Evolutionary conservation across 345 rosid genomes (phyloP), one percentile per base, ranked within the genome.

Genomic region (Pistacia atlantica): DNA sequence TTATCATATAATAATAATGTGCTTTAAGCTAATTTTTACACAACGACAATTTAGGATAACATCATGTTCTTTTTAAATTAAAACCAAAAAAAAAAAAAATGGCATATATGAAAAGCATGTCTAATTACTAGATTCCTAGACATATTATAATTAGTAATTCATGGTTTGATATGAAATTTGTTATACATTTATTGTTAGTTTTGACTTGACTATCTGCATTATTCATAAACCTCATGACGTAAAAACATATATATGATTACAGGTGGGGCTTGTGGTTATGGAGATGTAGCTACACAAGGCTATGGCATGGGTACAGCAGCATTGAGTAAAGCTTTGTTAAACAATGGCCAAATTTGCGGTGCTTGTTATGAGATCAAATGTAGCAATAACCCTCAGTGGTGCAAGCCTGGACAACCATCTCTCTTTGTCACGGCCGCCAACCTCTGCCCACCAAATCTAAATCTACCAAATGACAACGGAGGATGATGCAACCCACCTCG

Each of bases 401-500:
- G 90, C 69, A 56, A 49, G 52, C 52, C 10, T 49, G 52, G 52
- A 11, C 10, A 49, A 1, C 52, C 80, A 16, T 89, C 90, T 1
- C 84, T 90, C 20, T 79, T 86, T 12, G 75, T 90, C 22, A 90
- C 95, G 0, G 90, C 95, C 12, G 89, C 95, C 7, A 90, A 90
- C 61, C 89, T 89, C 62, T 90, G 92, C 77, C 95, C 95, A 59
- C 95, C 95, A 0, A 90, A 90, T 77, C 80, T 46, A 37, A 95
- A 93, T 33, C 84, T 80, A 2, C 87, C 97, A 0, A 92, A 78
- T 77, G 77, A 90, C 77, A 14, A 80, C 18, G 98, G 98, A 18
- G 98, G 98, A 35, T 93, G 97, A 97, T 93, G 98, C 86, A 93
- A 93, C 68, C 90, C 95, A 63, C 98, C 98, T 17, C 97, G 42